These are phyloP conservation scores for Bryoglossum gracile DNA, from an alignment of 495 filamentous ascomycete genomes.

Conservation along the genomic window DNA sequence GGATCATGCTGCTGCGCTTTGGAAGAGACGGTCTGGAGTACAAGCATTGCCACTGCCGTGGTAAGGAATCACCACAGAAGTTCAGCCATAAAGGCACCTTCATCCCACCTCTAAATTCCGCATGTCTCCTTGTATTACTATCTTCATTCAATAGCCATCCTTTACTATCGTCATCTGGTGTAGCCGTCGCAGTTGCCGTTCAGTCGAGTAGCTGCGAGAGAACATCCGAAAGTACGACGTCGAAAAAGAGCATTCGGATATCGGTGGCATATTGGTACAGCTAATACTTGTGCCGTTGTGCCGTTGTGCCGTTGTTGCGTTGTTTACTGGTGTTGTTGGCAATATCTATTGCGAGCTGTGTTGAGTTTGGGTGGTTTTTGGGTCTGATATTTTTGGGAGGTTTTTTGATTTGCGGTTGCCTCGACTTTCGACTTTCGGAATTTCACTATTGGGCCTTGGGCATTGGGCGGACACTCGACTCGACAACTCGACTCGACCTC, in stretches of 20 bases:
- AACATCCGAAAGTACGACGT: too few species aligned
- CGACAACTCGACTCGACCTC: constrained; percentile 5
- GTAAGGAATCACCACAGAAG: constrained; percentile 1
- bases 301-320: too few species aligned
- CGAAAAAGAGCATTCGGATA: too few species aligned
- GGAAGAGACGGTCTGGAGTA: constrained; percentile 1
- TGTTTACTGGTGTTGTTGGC: too few species aligned
- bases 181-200: too few species aligned
- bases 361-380: constrained; percentile 2
- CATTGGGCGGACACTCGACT: neutral
- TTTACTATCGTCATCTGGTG: too few species aligned
- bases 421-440: neutral
- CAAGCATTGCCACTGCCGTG: neutral
- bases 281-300: too few species aligned
- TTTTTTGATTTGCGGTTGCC: too few species aligned
- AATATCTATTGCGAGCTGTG: too few species aligned
- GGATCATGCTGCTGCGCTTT: neutral
- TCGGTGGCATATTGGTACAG: too few species aligned
- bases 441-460: neutral
- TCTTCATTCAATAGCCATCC: constrained; percentile 8
- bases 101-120: constrained; percentile 1
- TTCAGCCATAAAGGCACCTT: constrained; percentile 18
- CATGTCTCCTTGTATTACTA: constrained; percentile 10
- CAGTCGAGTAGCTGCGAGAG: too few species aligned
- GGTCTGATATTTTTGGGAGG: too few species aligned